These are phyloP conservation scores for Annulohypoxylon maeteangense DNA, from an alignment of 495 filamentous ascomycete species.

Conservation along the genomic window DNA sequence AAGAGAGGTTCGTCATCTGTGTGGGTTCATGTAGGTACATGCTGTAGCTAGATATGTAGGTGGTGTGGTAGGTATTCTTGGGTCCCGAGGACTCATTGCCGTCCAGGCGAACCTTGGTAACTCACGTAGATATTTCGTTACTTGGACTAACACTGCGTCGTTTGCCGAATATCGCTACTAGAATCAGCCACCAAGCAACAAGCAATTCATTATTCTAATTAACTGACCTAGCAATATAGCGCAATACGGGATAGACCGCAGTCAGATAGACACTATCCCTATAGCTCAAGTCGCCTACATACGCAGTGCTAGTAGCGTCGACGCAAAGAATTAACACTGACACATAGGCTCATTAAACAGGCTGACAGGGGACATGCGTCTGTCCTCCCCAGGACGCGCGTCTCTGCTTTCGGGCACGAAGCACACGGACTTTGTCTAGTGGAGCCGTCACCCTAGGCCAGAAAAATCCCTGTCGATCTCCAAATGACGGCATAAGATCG, in stretches of 20 bases:
- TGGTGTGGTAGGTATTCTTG: slow-evolving; percentile 5
- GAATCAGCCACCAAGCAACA: slow-evolving; percentile 2
- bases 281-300: background rate
- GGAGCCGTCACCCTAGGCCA: slow-evolving; percentile 26
- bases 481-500: slow-evolving; percentile 45
- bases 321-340: slow-evolving; percentile 15
- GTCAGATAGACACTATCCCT: background rate
- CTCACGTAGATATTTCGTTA: background rate
- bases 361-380: slow-evolving; percentile 20
- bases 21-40: slow-evolving; percentile 8
- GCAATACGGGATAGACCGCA: slow-evolving; percentile 12
- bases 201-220: slow-evolving; percentile 1
- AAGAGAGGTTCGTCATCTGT: slow-evolving; percentile 18
- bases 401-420: slow-evolving; percentile 33
- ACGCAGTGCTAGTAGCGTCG: background rate
- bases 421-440: slow-evolving; percentile 34
- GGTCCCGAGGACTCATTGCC: slow-evolving; percentile 26
- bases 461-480: slow-evolving; percentile 37
- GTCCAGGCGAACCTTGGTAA: slow-evolving; percentile 3
- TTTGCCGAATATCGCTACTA: background rate
- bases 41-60: background rate
- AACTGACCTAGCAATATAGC: background rate
- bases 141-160: background rate
- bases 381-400: slow-evolving; percentile 41
- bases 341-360: background rate